These are phyloP conservation scores for Anisodus tanguticus DNA, from an alignment of 257 asterid species.

Conservation along the genomic window DNA sequence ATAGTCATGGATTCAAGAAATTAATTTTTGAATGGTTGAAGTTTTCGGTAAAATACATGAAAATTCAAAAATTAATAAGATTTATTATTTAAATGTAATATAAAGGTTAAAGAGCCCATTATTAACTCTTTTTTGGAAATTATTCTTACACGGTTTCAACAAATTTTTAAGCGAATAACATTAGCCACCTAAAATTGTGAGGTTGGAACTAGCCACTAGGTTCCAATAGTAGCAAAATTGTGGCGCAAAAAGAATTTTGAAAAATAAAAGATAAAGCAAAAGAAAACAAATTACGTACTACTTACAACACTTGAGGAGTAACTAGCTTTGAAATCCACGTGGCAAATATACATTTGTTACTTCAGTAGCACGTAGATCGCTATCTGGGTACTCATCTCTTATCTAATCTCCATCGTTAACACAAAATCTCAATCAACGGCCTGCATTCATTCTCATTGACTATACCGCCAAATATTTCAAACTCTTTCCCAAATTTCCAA, in stretches of 20 bases:
- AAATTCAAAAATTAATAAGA: not conserved
- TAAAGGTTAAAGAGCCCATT: not conserved
- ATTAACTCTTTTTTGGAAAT: not conserved
- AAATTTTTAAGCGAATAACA: not conserved
- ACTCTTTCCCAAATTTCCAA: not conserved
- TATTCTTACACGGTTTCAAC: not conserved
- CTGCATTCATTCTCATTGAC: not conserved
- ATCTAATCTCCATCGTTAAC: not conserved
- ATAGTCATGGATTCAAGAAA: not conserved
- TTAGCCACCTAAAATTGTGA: not conserved
- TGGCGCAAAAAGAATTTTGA: not conserved
- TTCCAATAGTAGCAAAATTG: no score
- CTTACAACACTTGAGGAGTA: not conserved
- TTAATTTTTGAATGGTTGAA: not conserved
- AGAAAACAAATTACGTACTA: not conserved
- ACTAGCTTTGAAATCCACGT: not conserved
- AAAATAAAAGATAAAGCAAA: not conserved
- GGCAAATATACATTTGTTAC: not conserved
- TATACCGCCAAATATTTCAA: conserved; percentile 10
- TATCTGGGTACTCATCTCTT: not conserved
- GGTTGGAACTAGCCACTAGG: no score
- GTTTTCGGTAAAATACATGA: not conserved
- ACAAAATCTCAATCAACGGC: not conserved
- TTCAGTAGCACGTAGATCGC: not conserved
- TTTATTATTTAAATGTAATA: not conserved